Base-by-base conservation (phyloP, 331 rosid species). In the Arachis monticola region DNA sequence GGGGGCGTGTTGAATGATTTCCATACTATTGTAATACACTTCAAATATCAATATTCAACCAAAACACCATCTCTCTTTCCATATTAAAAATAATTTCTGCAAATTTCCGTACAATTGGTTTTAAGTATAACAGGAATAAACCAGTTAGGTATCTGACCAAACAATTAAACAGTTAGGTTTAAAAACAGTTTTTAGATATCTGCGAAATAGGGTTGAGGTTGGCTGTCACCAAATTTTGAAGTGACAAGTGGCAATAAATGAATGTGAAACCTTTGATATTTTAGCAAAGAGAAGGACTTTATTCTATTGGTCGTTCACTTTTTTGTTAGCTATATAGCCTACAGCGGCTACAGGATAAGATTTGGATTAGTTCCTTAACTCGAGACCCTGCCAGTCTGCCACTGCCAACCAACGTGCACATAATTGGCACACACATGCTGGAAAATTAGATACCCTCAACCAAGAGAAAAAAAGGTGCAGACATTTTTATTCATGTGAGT, bases 181-280 rank as follows among this genome's bases (percentile, higher is more conserved):
- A 62, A 62, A 6, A 5, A 5, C 5, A 38, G 27, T 38, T 38
- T 6, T 11, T 59, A 59, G 27, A 5, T 35, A 35, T 6, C 31
- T 62, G 12, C 2, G 62, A 69, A 51, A 69, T 5, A 69, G 4
- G 14, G 11, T 22, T 17, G 22, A 17, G 10, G 11, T 56, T 41
- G 11, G 65, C 7, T 41, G 7, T 64, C 66, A 57, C 32, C 32
- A 11, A 71, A 27, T 12, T 55, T 55, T 56, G 42, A 14, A 14
- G 6, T 32, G 60, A 44, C 41, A 38, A 52, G 27, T 27, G 13
- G 31, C 74, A 31, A 8, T 1, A 10, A 47, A 46, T 47, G 63
- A 66, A 73, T 66, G 40, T 17, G 58, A 40, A 56, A 22, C 64
- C 69, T 48, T 42, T 38, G 79, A 66, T 62, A 65, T 63, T 78